Percentiles rank a stretch among this genome's conserved stretches.
These are phyloP conservation scores for Leishmania amazonensis DNA, from an alignment of 208 protist genomes.

Conservation along the genomic window DNA sequence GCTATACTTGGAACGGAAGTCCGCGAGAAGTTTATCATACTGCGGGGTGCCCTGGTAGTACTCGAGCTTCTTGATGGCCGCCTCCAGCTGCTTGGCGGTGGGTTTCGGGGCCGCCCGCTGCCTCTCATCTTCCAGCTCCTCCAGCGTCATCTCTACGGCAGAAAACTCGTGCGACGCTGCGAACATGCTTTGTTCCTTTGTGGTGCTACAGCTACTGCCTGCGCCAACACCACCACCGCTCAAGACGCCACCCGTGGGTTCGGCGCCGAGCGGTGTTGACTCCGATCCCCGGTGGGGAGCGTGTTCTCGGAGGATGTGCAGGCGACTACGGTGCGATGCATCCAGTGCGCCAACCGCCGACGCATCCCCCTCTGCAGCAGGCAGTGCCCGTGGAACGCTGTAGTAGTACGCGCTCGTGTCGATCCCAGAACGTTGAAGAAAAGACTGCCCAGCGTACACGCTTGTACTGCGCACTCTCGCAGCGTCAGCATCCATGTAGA, in stretches of 20 bases:
- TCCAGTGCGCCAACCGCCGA: neutral
- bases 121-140: conserved; percentile 25
- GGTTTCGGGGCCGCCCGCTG: conserved; percentile 20
- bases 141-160: conserved; percentile 17
- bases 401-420: conserved; percentile 49
- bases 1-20: conserved; percentile 74
- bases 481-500: conserved; percentile 65
- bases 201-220: conserved; percentile 1
- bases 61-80: conserved; percentile 82
- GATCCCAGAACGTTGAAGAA: conserved; percentile 44
- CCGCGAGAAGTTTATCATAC: conserved; percentile 63
- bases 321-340: conserved; percentile 17
- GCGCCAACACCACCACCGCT: neutral
- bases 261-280: neutral
- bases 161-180: conserved; percentile 32
- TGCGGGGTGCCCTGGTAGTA: conserved; percentile 82
- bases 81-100: conserved; percentile 51
- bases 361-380: neutral
- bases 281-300: neutral
- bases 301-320: conserved; percentile 18
- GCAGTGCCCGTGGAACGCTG: neutral
- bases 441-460: conserved; percentile 62
- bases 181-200: conserved; percentile 37
- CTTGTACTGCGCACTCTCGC: conserved; percentile 66
- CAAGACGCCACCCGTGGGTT: neutral